A percentile compares a stretch with the other conserved stretches of the same genome.
Conservation (phyloP, 495 filamentous ascomycete species). For the Penicillium subrubescens region DNA sequence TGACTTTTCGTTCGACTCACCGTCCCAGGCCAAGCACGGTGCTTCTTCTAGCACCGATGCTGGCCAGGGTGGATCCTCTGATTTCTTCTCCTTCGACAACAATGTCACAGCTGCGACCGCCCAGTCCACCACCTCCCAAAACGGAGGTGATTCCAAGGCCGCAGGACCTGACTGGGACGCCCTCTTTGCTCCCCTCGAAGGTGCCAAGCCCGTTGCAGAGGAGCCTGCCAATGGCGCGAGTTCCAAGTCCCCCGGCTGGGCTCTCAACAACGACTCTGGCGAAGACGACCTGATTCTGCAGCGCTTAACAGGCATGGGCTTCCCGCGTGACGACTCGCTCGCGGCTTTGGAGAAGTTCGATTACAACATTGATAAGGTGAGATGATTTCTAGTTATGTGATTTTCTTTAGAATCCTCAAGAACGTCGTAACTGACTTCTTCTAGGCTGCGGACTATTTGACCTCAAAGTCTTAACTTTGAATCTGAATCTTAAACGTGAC, state of each 20-base stretch:
- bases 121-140: conserved; percentile 24
- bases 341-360: conserved; percentile 89
- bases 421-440: conserved; percentile 6
- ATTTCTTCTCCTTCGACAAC: conserved; percentile 51
- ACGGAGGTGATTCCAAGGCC: conserved; percentile 35
- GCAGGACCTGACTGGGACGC: conserved; percentile 85
- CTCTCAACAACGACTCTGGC: conserved; percentile 71
- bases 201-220: conserved; percentile 44
- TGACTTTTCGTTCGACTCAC: conserved; percentile 64
- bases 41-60: conserved; percentile 23
- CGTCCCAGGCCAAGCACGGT: conserved; percentile 35
- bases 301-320: conserved; percentile 90
- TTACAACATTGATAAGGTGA: conserved; percentile 93
- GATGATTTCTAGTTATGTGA: conserved; percentile 27
- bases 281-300: conserved; percentile 92
- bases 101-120: conserved; percentile 50
- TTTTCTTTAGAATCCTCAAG: background rate
- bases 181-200: conserved; percentile 81
- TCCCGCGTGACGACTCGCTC: conserved; percentile 75
- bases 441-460: conserved; percentile 47
- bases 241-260: conserved; percentile 59
- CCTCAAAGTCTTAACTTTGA: conserved; percentile 35
- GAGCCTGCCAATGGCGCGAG: conserved; percentile 26
- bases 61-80: conserved; percentile 28
- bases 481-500: conserved; percentile 1